Conservation (phyloP, 129 eudicot species). For the Chrysanthemum makinoi region DNA sequence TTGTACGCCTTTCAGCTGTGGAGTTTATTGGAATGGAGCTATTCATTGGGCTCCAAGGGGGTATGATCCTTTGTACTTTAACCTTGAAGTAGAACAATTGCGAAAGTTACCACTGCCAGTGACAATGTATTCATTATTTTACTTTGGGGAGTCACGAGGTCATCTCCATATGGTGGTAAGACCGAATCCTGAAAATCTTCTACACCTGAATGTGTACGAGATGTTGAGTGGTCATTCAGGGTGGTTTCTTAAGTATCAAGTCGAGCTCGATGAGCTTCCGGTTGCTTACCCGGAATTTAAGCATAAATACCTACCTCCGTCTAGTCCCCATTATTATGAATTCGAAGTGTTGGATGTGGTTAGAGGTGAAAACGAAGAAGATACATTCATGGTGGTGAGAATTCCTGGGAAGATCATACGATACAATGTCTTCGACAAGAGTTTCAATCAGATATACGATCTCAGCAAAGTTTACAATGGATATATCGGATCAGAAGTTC, state of each 20-base stretch:
- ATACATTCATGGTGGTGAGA: conserved; percentile 31
- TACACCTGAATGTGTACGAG: conserved; percentile 32
- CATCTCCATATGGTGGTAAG: conserved; percentile 39
- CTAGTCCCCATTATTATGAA: no score
- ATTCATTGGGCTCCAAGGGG: no score
- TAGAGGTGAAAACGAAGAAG: conserved; percentile 32
- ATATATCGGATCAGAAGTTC: no score
- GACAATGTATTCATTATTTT: not conserved
- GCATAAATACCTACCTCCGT: not conserved
- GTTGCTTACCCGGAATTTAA: not conserved
- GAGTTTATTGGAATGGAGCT: no score
- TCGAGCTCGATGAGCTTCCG: conserved; percentile 13
- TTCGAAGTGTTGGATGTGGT: conserved; percentile 20
- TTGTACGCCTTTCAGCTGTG: no score
- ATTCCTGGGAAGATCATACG: conserved; percentile 24
- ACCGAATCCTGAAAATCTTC: not conserved
- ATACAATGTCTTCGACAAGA: conserved; percentile 25
- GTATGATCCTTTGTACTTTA: no score
- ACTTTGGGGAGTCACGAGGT: conserved; percentile 43
- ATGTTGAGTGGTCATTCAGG: conserved; percentile 26
- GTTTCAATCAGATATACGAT: conserved; percentile 22
- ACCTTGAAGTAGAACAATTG: no score
- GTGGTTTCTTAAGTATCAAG: conserved; percentile 25
- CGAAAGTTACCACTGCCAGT: no score
- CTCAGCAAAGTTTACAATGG: no score